phyloP scores from a whole-genome alignment of 139 green algal genomes.

The Closterium sp. region DNA sequence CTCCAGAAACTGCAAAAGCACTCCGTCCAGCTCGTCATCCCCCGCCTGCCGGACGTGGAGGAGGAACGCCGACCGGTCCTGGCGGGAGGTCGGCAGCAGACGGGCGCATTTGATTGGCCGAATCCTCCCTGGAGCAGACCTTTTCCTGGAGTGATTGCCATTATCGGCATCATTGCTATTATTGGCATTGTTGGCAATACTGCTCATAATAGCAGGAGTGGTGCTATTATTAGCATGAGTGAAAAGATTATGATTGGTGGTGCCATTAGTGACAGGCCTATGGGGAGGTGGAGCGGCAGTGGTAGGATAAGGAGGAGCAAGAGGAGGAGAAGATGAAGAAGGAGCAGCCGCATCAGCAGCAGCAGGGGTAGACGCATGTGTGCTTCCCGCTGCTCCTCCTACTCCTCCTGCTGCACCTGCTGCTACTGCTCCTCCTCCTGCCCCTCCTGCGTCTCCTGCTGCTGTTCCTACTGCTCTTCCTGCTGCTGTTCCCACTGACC shows the following conservation, averaged over 20 bases:
- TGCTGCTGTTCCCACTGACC: too few species aligned
- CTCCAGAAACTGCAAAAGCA: neutral
- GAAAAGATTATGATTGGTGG: too few species aligned
- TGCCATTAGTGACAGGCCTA: neutral
- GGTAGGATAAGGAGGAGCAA: neutral
- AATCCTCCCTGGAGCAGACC: neutral
- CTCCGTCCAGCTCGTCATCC: neutral
- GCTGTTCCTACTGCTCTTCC: too few species aligned
- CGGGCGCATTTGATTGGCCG: neutral
- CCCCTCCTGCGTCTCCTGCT: neutral
- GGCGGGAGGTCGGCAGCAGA: neutral
- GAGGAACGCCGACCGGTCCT: neutral
- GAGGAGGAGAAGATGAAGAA: neutral
- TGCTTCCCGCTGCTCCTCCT: neutral
- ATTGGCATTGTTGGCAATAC: neutral
- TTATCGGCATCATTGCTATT: neutral
- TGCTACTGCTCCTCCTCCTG: neutral
- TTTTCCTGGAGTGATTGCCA: neutral
- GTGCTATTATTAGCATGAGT: neutral
- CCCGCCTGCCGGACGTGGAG: neutral
- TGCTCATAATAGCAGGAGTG: neutral
- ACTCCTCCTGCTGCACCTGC: neutral
- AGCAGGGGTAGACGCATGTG: neutral
- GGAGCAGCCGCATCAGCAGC: too few species aligned
- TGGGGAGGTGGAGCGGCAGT: neutral